These are phyloP conservation scores for Fistulinella staudtii DNA, from an alignment of 1,284 basidiomycete species.

Conservation along the genomic window DNA sequence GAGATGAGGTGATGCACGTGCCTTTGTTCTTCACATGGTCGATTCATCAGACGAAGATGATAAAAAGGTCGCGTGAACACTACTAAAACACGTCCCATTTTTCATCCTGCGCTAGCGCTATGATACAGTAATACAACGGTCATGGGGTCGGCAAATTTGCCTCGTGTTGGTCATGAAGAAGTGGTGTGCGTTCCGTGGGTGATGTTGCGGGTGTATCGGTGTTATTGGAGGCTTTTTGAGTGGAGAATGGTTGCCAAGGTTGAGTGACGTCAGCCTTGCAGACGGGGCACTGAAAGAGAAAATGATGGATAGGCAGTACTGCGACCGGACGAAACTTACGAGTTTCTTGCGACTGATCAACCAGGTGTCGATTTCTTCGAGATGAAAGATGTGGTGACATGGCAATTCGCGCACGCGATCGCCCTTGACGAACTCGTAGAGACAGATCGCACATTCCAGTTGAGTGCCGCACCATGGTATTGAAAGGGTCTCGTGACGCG, in stretches of 20 bases:
- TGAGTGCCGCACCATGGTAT: conserved; percentile 74
- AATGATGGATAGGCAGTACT: neutral
- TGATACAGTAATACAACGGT: conserved; percentile 26
- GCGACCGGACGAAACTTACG: conserved; percentile 45
- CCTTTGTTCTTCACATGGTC: conserved; percentile 11
- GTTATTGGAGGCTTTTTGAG: conserved; percentile 10
- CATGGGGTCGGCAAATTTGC: conserved; percentile 15
- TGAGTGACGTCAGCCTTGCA: conserved; percentile 87
- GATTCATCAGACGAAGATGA: conserved; percentile 10
- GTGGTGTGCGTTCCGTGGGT: conserved; percentile 37
- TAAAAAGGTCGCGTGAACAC: conserved; percentile 11
- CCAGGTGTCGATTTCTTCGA: conserved; percentile 87
- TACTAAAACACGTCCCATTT: conserved; percentile 11
- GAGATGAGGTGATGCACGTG: conserved; percentile 8
- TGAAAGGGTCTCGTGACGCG: conserved; percentile 35
- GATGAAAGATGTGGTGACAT: conserved; percentile 86
- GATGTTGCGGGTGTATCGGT: conserved; percentile 6
- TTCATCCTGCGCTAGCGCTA: conserved; percentile 13
- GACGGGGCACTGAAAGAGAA: conserved; percentile 66
- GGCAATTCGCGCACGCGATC: conserved; percentile 86
- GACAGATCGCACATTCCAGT: conserved; percentile 85
- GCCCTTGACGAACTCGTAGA: conserved; percentile 78
- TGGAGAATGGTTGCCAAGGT: conserved; percentile 40
- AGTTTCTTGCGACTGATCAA: conserved; percentile 85
- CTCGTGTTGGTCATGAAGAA: conserved; percentile 27